Evolutionary conservation across 371 early-diverging fungal species (phyloP), one percentile per base, ranked within the genome.

Genomic region (Syncephalastrum contaminatum): DNA sequence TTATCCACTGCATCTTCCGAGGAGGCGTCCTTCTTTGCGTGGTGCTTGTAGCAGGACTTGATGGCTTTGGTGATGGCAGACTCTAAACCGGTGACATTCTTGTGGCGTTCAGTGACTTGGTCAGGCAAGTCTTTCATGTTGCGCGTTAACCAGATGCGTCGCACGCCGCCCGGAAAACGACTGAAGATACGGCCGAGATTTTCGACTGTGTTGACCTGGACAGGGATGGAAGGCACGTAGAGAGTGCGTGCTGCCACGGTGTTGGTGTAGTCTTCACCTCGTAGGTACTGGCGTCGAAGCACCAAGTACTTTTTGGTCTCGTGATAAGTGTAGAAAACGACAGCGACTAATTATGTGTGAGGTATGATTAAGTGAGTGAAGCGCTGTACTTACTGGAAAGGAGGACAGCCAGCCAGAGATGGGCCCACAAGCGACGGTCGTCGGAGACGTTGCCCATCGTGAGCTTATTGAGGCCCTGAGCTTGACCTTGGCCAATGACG

Each of bases 91-190:
- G 56, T 47, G 0, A 81, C 79, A 4, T 75, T 53, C n/a, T 75
- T 57, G 48, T 81, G 74, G 24, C 91, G 84, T 56, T 89, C 77
- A 21, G 67, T 52, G 8, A 86, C 81, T 5, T 77, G 49, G 2
- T 84, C 76, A 30, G 77, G 75, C 18, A 91, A 63, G 20, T 77
- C 69, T 13, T 69, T 58, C 8, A 83, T 59, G 20, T 85, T 57
- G 56, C 83, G 81, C 49, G 88, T 90, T 30, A 88, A 62, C 79
- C 85, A 85, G 51, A 91, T 72, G 18, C 81, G 75, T 18, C 80
- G 74, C 15, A 91, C 83, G 12, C 91, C 90, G 16, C 91, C 92
- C 12, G 91, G 90, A 50, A 88, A 90, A 18, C 77, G 60, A 53
- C 69, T 67, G 57, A 90, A 90, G 42, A 88, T 76, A 22, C 70